Percentiles rank a stretch among this genome's conserved stretches.
Evolutionary conservation across 352 stramenopile genomes (phyloP).

Genomic region (Globisporangium splendens): DNA sequence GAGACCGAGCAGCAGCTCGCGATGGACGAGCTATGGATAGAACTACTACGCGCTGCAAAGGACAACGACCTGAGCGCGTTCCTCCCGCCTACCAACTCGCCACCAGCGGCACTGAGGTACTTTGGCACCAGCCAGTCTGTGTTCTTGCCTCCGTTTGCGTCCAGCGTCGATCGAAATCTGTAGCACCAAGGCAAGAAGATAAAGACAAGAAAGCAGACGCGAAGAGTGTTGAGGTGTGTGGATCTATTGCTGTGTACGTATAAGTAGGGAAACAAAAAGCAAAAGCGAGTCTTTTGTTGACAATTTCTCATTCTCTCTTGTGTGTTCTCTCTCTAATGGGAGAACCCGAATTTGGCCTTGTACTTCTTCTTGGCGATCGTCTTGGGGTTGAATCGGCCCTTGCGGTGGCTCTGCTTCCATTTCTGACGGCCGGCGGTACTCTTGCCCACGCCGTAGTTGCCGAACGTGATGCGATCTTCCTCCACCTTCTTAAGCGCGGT

Average conservation of each 20-base stretch:
- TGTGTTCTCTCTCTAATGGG: slow-evolving; percentile 32
- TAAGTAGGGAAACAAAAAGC: not conserved
- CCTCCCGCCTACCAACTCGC: slow-evolving; percentile 56
- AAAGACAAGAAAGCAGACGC: slow-evolving; percentile 17
- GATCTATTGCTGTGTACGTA: no score
- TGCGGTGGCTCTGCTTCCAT: slow-evolving; percentile 90
- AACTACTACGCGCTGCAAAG: slow-evolving; percentile 32
- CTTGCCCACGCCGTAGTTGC: slow-evolving; percentile 89
- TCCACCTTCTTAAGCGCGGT: slow-evolving; percentile 50
- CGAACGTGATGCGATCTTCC: slow-evolving; percentile 87
- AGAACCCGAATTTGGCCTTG: slow-evolving; percentile 63
- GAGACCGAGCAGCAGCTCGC: slow-evolving; percentile 28
- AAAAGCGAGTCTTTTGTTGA: slow-evolving; percentile 13
- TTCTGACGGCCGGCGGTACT: slow-evolving; percentile 92
- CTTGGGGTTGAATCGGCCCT: slow-evolving; percentile 92
- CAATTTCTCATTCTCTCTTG: no score
- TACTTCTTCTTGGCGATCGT: slow-evolving; percentile 86
- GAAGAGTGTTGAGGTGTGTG: not conserved
- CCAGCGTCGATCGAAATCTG: slow-evolving; percentile 30
- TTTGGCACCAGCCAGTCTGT: slow-evolving; percentile 42
- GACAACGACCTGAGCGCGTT: slow-evolving; percentile 36
- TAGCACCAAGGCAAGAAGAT: slow-evolving; percentile 3
- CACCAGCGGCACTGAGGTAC: slow-evolving; percentile 60
- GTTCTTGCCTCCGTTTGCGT: slow-evolving; percentile 50
- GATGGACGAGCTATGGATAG: slow-evolving; percentile 42